Evolutionary conservation across 1,284 basidiomycete species (phyloP).

Genomic region (Marasmius tenuissimus): DNA sequence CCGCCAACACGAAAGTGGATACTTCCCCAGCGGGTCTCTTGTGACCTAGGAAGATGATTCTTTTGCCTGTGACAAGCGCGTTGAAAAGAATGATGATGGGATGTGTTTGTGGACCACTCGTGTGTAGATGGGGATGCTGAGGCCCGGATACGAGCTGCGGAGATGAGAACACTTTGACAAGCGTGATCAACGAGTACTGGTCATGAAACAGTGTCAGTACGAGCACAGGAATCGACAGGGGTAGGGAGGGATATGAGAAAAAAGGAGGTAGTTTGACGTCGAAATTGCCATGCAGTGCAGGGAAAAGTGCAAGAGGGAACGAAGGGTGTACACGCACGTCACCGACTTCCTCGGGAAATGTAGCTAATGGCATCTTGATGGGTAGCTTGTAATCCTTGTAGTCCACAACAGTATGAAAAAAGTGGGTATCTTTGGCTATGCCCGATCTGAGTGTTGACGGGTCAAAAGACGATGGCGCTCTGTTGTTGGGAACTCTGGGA

Average conservation of each 20-base stretch:
- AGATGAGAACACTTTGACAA: constrained; percentile 86
- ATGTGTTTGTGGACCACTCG: constrained; percentile 87
- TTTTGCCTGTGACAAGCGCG: constrained; percentile 89
- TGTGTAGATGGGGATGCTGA: constrained; percentile 89
- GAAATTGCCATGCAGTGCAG: neutral
- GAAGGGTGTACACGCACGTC: constrained; percentile 57
- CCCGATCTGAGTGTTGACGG: constrained; percentile 39
- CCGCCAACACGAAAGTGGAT: constrained; percentile 88
- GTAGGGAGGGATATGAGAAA: no score
- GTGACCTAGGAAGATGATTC: constrained; percentile 92
- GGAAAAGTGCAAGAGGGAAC: neutral
- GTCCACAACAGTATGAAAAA: constrained; percentile 81
- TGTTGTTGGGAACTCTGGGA: constrained; percentile 4
- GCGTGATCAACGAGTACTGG: constrained; percentile 90
- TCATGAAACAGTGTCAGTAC: constrained; percentile 17
- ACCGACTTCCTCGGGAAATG: constrained; percentile 92
- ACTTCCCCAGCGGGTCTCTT: constrained; percentile 85
- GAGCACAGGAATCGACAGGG: no score
- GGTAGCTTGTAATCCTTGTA: constrained; percentile 82
- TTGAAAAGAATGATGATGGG: constrained; percentile 95
- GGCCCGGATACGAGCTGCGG: constrained; percentile 72
- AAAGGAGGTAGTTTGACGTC: no score
- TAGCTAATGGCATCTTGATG: constrained; percentile 83
- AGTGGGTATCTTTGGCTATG: constrained; percentile 87
- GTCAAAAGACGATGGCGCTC: constrained; percentile 1